These are phyloP conservation scores for Lentinula edodes DNA, from an alignment of 768 basidiomycete genomes.

Conservation along the genomic window DNA sequence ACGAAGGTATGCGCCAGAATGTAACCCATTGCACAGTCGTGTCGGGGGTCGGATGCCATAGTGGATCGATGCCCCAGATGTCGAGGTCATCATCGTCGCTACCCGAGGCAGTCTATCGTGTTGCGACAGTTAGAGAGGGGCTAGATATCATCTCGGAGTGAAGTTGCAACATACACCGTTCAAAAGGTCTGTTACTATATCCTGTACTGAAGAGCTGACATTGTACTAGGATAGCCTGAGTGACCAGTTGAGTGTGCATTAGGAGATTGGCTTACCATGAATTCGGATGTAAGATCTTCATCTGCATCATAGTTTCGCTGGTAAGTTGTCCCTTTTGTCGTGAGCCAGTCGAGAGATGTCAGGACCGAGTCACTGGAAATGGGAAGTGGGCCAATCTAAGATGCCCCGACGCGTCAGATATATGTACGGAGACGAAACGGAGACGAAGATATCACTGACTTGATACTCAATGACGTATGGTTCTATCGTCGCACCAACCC, in stretches of 20 bases:
- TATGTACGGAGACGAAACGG: not conserved
- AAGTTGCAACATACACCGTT: conserved; percentile 11
- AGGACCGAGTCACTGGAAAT: conserved; percentile 12
- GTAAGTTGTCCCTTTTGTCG: conserved; percentile 15
- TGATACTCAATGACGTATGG: conserved; percentile 2
- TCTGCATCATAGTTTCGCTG: conserved; percentile 14
- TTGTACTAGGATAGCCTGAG: conserved; percentile 4
- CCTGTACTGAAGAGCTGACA: conserved; percentile 13
- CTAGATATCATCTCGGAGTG: not conserved
- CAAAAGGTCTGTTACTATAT: conserved; percentile 16
- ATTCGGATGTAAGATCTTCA: conserved; percentile 2
- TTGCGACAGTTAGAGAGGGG: not conserved
- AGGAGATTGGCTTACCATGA: conserved; percentile 7
- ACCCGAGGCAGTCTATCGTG: conserved; percentile 13
- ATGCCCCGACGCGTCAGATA: not conserved
- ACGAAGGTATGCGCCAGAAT: conserved; percentile 15
- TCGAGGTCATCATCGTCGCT: conserved; percentile 16
- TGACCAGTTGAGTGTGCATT: conserved; percentile 4
- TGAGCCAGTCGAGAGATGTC: conserved; percentile 15
- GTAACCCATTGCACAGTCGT: conserved; percentile 15
- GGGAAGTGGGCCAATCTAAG: conserved; percentile 15
- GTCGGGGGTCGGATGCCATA: conserved; percentile 15
- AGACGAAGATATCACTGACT: not conserved
- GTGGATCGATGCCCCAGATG: conserved; percentile 18
- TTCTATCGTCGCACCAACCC: conserved; percentile 14